phyloP scores from a whole-genome alignment of 305 asterid genomes.

The Stenogyne calaminthoides region DNA sequence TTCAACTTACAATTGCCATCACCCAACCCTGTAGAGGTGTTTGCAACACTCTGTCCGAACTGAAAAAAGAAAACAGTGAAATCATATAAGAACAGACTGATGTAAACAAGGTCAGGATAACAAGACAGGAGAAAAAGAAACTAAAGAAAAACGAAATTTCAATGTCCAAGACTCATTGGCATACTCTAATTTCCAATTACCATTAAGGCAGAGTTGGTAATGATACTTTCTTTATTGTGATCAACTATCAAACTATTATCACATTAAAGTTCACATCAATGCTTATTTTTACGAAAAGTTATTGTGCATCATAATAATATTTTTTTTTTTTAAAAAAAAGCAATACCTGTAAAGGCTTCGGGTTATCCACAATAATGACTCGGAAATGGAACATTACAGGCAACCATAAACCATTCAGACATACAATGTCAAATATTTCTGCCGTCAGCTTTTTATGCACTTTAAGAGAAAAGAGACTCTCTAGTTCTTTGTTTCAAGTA shows the following conservation, averaged over 20 bases:
- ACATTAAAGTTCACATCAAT: constrained; percentile 8
- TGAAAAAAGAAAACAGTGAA: constrained; percentile 37
- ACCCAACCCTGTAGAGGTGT: constrained; percentile 95
- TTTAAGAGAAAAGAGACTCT: neutral
- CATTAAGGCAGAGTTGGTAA: neutral
- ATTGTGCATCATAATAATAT: neutral
- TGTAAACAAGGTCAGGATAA: constrained; percentile 21
- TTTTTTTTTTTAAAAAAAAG: neutral
- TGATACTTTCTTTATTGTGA: neutral
- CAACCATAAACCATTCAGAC: neutral
- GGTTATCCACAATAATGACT: neutral
- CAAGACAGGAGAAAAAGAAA: constrained; percentile 22
- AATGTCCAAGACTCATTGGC: neutral
- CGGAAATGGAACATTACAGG: neutral
- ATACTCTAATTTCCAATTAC: constrained; percentile 14
- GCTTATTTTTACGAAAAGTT: neutral
- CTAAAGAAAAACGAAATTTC: neutral
- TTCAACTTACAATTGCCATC: constrained; percentile 95
- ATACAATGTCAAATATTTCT: constrained; percentile 2
- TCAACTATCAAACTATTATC: constrained; percentile 1
- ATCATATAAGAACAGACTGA: constrained; percentile 31
- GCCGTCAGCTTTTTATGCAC: neutral
- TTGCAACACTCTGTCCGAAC: constrained; percentile 93
- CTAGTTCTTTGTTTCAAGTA: neutral
- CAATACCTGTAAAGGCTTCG: constrained; percentile 4